phyloP scores from a whole-genome alignment of 108 stramenopile species.

The Craspedostauros australis region DNA sequence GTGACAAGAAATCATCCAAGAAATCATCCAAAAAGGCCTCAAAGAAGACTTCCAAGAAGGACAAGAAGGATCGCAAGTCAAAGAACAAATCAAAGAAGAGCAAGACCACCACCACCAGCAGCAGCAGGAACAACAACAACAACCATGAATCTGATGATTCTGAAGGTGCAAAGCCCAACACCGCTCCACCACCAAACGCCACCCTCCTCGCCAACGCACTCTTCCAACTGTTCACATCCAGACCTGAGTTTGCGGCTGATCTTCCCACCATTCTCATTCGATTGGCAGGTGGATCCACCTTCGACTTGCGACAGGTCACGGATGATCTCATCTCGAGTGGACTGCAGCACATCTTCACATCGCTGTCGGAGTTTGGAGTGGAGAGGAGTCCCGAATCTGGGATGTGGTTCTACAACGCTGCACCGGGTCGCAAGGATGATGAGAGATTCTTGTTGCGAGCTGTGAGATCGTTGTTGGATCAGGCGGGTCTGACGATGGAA shows the following conservation, averaged over 20 bases:
- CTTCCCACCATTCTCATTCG: slow-evolving; percentile 42
- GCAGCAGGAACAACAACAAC: slow-evolving; percentile 1
- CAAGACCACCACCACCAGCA: slow-evolving; percentile 1
- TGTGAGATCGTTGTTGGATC: slow-evolving; percentile 53
- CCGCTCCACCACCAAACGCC: slow-evolving; percentile 1
- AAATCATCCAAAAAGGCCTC: not conserved
- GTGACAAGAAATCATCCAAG: not conserved
- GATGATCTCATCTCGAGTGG: slow-evolving; percentile 12
- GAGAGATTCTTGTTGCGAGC: slow-evolving; percentile 32
- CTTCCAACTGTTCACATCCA: slow-evolving; percentile 11
- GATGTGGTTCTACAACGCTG: slow-evolving; percentile 30
- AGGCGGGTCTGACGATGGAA: slow-evolving; percentile 57
- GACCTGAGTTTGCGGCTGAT: slow-evolving; percentile 28
- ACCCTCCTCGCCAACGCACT: slow-evolving; percentile 22
- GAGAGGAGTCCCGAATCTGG: slow-evolving; percentile 1
- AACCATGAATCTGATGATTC: not conserved
- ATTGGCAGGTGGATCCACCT: slow-evolving; percentile 39
- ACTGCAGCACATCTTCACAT: slow-evolving; percentile 16
- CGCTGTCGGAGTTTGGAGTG: slow-evolving; percentile 26
- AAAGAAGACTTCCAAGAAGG: slow-evolving; percentile 1
- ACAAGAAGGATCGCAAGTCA: slow-evolving; percentile 19
- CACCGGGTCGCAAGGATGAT: slow-evolving; percentile 9
- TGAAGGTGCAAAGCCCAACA: not conserved
- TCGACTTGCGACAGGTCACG: slow-evolving; percentile 36
- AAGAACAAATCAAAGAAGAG: slow-evolving; percentile 6